phyloP scores from a whole-genome alignment of 2,329 filamentous ascomycete species.

The Chrysoporthe puriensis region DNA sequence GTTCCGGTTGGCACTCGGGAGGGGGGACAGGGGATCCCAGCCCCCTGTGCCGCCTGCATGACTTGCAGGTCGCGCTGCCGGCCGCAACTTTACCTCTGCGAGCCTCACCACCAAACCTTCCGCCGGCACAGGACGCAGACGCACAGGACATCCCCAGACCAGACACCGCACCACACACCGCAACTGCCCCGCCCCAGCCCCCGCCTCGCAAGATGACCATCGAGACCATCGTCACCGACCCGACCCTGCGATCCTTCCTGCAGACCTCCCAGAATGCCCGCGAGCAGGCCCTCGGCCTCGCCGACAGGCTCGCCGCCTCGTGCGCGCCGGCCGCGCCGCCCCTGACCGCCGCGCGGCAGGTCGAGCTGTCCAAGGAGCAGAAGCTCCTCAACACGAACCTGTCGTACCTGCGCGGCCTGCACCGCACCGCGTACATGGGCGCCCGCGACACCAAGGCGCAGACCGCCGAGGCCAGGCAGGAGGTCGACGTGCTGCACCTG shows the following conservation, averaged over 20 bases:
- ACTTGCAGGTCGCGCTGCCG: constrained; percentile 2
- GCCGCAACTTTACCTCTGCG: neutral
- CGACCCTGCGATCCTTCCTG: constrained; percentile 69
- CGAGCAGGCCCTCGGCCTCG: constrained; percentile 69
- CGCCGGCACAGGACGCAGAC: neutral
- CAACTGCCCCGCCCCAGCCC: neutral
- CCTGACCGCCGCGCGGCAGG: constrained; percentile 51
- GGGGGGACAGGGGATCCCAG: neutral
- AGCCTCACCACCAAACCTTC: neutral
- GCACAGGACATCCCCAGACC: neutral
- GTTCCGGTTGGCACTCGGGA: neutral
- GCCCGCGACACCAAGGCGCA: constrained; percentile 84
- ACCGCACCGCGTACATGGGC: constrained; percentile 78
- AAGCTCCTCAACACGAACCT: constrained; percentile 80
- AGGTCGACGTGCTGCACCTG: constrained; percentile 89
- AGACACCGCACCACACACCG: neutral
- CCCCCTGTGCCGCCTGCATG: neutral
- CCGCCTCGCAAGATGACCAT: constrained; percentile 50
- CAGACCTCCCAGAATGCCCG: constrained; percentile 74
- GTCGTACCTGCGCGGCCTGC: constrained; percentile 78
- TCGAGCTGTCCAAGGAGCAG: constrained; percentile 73
- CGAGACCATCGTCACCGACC: constrained; percentile 64
- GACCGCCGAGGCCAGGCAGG: constrained; percentile 85
- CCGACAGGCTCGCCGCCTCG: constrained; percentile 55
- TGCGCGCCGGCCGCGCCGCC: constrained; percentile 47